phyloP scores from a whole-genome alignment of 1,284 basidiomycete species.

The Tylopilus sp. region DNA sequence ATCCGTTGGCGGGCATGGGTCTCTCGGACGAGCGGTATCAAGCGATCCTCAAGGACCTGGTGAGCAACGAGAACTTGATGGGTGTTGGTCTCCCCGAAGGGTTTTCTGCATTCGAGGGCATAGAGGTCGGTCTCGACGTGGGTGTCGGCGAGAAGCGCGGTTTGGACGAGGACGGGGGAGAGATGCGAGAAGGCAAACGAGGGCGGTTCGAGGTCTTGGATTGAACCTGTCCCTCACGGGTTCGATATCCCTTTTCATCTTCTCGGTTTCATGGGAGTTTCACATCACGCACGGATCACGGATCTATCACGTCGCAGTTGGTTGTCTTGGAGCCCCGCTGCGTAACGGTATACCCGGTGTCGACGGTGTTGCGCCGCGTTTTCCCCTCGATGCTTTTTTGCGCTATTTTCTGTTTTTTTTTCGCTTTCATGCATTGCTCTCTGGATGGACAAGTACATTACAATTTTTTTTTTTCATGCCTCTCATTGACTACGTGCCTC shows the following conservation, averaged over 20 bases:
- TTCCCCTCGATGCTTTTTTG: neutral
- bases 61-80: slow-evolving; percentile 56
- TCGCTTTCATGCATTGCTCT: slow-evolving; percentile 5
- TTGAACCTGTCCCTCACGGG: slow-evolving; percentile 31
- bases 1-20: slow-evolving; percentile 73
- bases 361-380: neutral
- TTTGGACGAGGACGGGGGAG: slow-evolving; percentile 44
- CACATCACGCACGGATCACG: neutral
- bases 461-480: neutral
- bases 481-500: neutral
- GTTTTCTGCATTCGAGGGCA: slow-evolving; percentile 27
- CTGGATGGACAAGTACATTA: slow-evolving; percentile 10
- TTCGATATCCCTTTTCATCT: neutral
- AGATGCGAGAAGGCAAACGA: slow-evolving; percentile 58
- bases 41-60: slow-evolving; percentile 63
- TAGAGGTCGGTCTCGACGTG: slow-evolving; percentile 19
- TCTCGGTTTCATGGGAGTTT: neutral
- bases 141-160: slow-evolving; percentile 40
- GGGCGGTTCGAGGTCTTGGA: slow-evolving; percentile 71
- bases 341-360: slow-evolving; percentile 1
- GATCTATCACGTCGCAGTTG: neutral
- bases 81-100: slow-evolving; percentile 37
- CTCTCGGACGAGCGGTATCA: slow-evolving; percentile 76
- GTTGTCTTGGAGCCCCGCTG: neutral
- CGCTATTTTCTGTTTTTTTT: too few species aligned